Percentiles rank a stretch among this genome's conserved stretches.
phyloP scores from a whole-genome alignment of 768 basidiomycete genomes.

The Mycena olivaceomarginata region DNA sequence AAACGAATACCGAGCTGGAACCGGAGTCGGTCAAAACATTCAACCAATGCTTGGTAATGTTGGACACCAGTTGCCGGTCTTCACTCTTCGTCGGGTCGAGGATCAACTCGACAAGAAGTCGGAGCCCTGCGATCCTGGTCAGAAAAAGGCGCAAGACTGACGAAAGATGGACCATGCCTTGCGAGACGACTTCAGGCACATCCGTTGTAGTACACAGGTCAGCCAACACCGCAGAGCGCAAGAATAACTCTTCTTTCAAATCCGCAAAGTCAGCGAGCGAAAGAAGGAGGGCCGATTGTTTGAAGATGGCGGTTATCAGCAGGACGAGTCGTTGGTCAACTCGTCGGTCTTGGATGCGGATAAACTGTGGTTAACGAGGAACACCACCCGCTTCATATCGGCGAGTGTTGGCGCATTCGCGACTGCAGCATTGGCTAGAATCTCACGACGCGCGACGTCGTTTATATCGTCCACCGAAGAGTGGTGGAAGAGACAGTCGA shows the following conservation, averaged over 20 bases:
- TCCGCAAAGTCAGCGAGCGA: constrained; percentile 51
- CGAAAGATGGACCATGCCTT: constrained; percentile 55
- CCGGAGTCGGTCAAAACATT: constrained; percentile 40
- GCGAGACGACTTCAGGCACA: constrained; percentile 49
- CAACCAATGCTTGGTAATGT: constrained; percentile 67
- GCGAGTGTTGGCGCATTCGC: constrained; percentile 45
- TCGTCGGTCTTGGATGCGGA: constrained; percentile 45
- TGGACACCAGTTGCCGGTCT: constrained; percentile 64
- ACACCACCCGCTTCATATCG: constrained; percentile 59
- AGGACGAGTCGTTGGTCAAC: constrained; percentile 56
- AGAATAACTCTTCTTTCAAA: constrained; percentile 65
- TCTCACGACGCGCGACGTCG: constrained; percentile 52
- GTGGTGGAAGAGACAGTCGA: constrained; percentile 68
- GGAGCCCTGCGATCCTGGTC: constrained; percentile 59
- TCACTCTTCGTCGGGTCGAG: constrained; percentile 58
- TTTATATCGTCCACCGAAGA: constrained; percentile 49
- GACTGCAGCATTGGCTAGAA: constrained; percentile 61
- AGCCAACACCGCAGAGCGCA: constrained; percentile 55
- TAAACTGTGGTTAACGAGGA: constrained; percentile 61
- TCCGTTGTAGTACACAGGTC: constrained; percentile 55
- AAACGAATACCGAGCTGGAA: constrained; percentile 33
- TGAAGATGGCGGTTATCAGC: constrained; percentile 62
- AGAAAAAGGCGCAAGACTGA: neutral
- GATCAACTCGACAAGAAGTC: constrained; percentile 59
- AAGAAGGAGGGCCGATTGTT: constrained; percentile 51